These are phyloP conservation scores for Vitis riparia DNA, from an alignment of 164 flowering plant genomes.

Conservation along the genomic window DNA sequence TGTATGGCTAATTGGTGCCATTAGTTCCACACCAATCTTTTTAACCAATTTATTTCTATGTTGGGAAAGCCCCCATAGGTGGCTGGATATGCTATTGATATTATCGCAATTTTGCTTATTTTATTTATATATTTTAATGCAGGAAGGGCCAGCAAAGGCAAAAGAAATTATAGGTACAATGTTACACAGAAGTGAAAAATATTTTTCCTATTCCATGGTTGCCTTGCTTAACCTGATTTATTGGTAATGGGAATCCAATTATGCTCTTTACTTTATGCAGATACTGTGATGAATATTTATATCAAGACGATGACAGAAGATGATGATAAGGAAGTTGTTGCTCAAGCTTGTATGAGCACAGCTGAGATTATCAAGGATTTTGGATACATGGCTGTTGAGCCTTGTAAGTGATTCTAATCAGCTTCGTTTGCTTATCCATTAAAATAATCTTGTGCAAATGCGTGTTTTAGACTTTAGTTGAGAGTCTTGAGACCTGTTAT, in stretches of 20 bases:
- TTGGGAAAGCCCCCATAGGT: background rate
- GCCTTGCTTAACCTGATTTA: background rate
- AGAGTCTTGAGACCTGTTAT: background rate
- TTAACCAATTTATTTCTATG: background rate
- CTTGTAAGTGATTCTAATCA: constrained; percentile 48
- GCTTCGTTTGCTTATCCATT: constrained; percentile 7
- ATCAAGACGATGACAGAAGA: constrained; percentile 85
- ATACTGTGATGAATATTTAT: constrained; percentile 69
- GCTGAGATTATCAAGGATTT: constrained; percentile 80
- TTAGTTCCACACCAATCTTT: background rate
- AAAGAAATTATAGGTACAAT: constrained; percentile 75
- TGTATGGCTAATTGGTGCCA: background rate
- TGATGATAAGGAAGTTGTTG: constrained; percentile 99
- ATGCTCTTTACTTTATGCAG: constrained; percentile 36
- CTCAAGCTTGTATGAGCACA: constrained; percentile 77
- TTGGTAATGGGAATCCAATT: constrained; percentile 3
- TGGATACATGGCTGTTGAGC: constrained; percentile 70
- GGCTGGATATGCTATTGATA: background rate
- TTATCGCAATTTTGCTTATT: background rate
- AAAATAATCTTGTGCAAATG: background rate
- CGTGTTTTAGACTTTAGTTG: background rate
- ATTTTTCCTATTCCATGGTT: background rate
- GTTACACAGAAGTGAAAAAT: background rate
- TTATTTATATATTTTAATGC: constrained; percentile 20
- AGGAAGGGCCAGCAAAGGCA: constrained; percentile 69